Base-by-base conservation (phyloP, 2,329 filamentous ascomycete genomes). In the Thelonectria discophora region DNA sequence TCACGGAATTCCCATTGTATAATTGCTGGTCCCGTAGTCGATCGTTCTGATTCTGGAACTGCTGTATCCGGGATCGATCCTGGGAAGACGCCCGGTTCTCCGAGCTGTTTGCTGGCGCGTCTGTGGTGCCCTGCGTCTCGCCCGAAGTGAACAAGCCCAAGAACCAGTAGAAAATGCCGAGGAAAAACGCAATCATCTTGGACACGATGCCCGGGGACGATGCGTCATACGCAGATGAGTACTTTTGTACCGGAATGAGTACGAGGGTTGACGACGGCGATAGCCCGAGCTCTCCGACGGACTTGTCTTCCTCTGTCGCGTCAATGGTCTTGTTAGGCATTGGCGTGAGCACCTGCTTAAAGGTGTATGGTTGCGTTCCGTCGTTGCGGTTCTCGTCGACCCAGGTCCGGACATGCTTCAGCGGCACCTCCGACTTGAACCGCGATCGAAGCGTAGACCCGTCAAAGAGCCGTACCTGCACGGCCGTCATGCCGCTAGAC, bases 1-100 rank as follows among this genome's bases (percentile, higher is more conserved):
- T 77, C 81, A 94, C 91, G 74, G 92, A 92, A 73, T 97, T 97
- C 1, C 94, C 94, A 72, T 97, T 97, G 74, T 97, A 97, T 48
- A 96, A 85, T 72, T 96, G 90, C 46, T 88, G 84, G 64, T 89
- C 83, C 57, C 85, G 77, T 55, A 81, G 81, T 40, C 82, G 80
- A 63, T 85, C 80, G 18, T 83, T 79, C 40, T 83, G 79, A 61
- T 88, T 85, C 65, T 74, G 69, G 63, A 73, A 73, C 53, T 73
- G 64, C 46, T 52, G 73, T 53, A 67, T 70, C 42, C 72, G 70
- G 21, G 66, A 65, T 18, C 65, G 71, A 13, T 68, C 71, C 34
- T 70, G 68, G 15, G 70, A 66, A 10, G 63, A 50, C 3, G 63
- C 43, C 5, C 60, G 57, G 15, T 62, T 48, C 11, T 67, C 59